A percentile compares a stretch with the other conserved stretches of the same genome.
Conservation (phyloP, 2,329 filamentous ascomycete genomes). For the Eutypa lata region DNA sequence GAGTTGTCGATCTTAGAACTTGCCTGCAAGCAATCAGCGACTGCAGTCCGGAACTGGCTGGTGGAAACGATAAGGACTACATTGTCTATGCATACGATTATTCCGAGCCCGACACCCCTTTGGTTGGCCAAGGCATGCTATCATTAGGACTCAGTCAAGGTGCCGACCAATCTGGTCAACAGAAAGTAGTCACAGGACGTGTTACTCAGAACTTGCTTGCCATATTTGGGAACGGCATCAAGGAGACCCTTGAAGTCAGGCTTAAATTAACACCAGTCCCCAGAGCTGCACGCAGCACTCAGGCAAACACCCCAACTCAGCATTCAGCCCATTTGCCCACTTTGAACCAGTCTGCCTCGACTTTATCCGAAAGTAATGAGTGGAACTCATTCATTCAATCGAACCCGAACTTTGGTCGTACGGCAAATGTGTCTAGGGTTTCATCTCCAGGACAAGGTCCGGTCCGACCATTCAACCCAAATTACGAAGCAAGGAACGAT, state of each 20-base stretch:
- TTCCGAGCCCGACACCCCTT: constrained; percentile 87
- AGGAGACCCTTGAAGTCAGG: constrained; percentile 90
- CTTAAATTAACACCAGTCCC: constrained; percentile 79
- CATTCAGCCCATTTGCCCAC: constrained; percentile 10
- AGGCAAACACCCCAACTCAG: constrained; percentile 16
- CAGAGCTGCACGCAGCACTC: constrained; percentile 39
- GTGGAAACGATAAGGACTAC: constrained; percentile 73
- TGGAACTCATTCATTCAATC: constrained; percentile 77
- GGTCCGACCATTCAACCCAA: constrained; percentile 18
- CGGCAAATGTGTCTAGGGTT: constrained; percentile 26
- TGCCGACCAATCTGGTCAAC: constrained; percentile 35
- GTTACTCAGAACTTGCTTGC: constrained; percentile 84
- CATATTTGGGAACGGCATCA: constrained; percentile 77
- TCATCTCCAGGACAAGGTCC: constrained; percentile 32
- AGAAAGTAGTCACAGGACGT: constrained; percentile 80
- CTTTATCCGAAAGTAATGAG: constrained; percentile 63
- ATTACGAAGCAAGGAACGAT: constrained; percentile 20
- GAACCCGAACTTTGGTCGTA: constrained; percentile 54
- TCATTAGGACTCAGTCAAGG: constrained; percentile 69
- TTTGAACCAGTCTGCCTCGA: constrained; percentile 31
- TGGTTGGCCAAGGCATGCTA: constrained; percentile 93
- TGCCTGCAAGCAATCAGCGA: constrained; percentile 79
- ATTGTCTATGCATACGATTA: constrained; percentile 98
- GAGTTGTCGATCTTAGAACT: constrained; percentile 80
- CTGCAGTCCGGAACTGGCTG: constrained; percentile 81